Base-by-base conservation (phyloP, 176 grass and related monocot species). In the Aegilops sharonensis region DNA sequence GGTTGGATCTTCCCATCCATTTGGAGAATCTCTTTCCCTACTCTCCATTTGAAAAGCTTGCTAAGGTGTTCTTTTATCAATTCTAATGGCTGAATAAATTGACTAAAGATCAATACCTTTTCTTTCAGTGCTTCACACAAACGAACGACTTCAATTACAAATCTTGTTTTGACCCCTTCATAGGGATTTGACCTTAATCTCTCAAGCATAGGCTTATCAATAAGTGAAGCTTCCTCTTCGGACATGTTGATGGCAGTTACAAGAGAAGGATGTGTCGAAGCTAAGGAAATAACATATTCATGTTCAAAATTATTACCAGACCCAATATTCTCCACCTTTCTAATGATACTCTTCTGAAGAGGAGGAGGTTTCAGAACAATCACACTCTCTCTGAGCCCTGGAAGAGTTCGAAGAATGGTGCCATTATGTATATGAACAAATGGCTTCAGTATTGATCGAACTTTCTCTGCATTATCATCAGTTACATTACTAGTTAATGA, bases 371-470 rank as follows among this genome's bases (percentile, higher is more conserved):
- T 91, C 35, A 97, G 75, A 76, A 93, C 75, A 83, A 97, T 86
- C 39, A 93, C 82, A 73, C 89, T 67, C 78, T 97, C 95, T 76
- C 90, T 91, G 74, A 97, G 85, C 48, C 95, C 95, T 30, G 95
- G 92, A 85, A 97, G 92, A 76, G 84, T 92, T 62, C 89, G 84
- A 82, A 97, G 95, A 84, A 97, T 97, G 66, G 78, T 94, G n/a
- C 92, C 95, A 86, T 77, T 97, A 78, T 94, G 92, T 52, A 97
- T 94, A 91, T 97, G 92, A 83, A 97, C 95, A 85, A 97, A 97
- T 42, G 92, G 95, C 79, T 94, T 97, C 87, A 97, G 39, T 87
- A 97, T 89, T 57, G 90, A 88, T 78, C 95, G 85, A 52, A 97
- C 88, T 88, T 97, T 91, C 78, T 94, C 92, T 54, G 90, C 92